Percentiles rank a stretch among this genome's conserved stretches.
Conservation (phyloP, 768 basidiomycete species). For the Pulveroboletus sp. region DNA sequence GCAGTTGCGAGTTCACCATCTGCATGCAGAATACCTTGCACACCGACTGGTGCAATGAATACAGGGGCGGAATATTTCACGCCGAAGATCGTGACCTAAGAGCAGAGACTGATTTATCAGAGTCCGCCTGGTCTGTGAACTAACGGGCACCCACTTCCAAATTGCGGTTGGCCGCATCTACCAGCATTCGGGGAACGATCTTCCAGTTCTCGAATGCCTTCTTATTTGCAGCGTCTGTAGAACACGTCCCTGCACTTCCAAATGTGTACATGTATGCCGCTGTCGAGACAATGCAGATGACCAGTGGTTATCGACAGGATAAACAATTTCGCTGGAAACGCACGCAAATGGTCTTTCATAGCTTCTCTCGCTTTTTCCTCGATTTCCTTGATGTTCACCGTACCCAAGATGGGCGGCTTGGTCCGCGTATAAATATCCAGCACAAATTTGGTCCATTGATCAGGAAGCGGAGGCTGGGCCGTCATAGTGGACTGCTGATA, state of each 20-base stretch:
- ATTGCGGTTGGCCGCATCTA: slow-evolving; percentile 51
- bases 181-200: slow-evolving; percentile 80
- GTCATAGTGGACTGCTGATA: too few species aligned
- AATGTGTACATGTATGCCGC: slow-evolving; percentile 71
- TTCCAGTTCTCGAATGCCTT: slow-evolving; percentile 61
- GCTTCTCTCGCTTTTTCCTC: slow-evolving; percentile 64
- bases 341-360: slow-evolving; percentile 55
- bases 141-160: slow-evolving; percentile 48
- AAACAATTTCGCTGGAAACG: slow-evolving; percentile 9
- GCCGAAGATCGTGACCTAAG: slow-evolving; percentile 70
- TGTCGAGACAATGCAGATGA: slow-evolving; percentile 24
- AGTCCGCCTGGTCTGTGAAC: too few species aligned
- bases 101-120: not conserved
- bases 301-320: not conserved
- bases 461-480: slow-evolving; percentile 8
- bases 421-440: slow-evolving; percentile 16
- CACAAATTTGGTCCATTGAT: slow-evolving; percentile 29
- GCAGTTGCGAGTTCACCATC: slow-evolving; percentile 73
- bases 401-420: slow-evolving; percentile 41
- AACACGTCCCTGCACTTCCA: slow-evolving; percentile 69
- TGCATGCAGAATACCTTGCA: slow-evolving; percentile 67
- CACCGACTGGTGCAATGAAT: slow-evolving; percentile 71
- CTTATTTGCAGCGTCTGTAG: slow-evolving; percentile 65
- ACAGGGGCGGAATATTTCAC: slow-evolving; percentile 58
- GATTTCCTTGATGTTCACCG: slow-evolving; percentile 58